Conservation (phyloP, 2,329 filamentous ascomycete species). For the Colletotrichum chlorophyti region DNA sequence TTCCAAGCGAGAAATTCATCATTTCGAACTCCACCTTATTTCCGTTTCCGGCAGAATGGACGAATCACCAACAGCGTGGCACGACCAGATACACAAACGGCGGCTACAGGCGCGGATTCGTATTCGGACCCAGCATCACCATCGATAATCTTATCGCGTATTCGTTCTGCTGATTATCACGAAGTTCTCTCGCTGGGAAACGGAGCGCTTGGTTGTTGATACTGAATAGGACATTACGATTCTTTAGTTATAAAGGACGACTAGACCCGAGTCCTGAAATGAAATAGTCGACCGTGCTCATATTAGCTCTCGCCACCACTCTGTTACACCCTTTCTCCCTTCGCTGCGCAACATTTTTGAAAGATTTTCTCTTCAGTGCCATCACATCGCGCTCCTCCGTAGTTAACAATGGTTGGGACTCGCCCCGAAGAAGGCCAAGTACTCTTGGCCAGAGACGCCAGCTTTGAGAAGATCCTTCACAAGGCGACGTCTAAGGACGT, state of each 20-base stretch:
- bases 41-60: background rate
- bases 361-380: no score
- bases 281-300: no score
- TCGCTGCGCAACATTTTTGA: no score
- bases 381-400: background rate
- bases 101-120: conserved; percentile 6
- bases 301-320: no score
- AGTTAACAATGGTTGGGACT: background rate
- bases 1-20: background rate
- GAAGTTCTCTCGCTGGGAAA: no score
- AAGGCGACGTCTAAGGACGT: conserved; percentile 65
- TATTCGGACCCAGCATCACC: conserved; percentile 2
- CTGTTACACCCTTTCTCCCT: no score
- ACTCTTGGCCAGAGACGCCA: conserved; percentile 62
- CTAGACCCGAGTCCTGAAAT: no score
- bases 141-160: conserved; percentile 4
- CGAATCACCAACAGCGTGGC: background rate
- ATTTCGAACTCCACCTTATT: background rate
- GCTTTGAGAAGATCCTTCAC: conserved; percentile 80
- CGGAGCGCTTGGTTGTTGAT: background rate
- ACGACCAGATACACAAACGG: background rate
- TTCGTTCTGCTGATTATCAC: conserved; percentile 2
- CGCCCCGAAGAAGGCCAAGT: background rate
- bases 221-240: no score
- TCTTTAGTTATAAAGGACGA: no score